These are phyloP conservation scores for Nicotiana rustica DNA, from an alignment of 305 asterid genomes.

Conservation along the genomic window DNA sequence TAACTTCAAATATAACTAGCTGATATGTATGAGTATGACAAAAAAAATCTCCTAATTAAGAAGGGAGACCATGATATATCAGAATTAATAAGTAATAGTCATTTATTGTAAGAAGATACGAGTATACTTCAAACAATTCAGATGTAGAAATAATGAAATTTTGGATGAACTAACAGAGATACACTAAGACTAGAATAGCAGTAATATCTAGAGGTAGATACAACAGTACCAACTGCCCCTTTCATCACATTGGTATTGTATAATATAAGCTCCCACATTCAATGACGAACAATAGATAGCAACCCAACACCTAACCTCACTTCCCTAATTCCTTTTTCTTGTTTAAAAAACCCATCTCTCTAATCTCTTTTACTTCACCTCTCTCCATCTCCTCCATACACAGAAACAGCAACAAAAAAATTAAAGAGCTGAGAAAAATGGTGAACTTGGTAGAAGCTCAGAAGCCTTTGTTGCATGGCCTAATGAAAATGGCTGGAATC, in stretches of 20 bases:
- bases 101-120: neutral
- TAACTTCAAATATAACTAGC: too few species aligned
- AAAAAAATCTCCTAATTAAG: too few species aligned
- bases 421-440: conserved; percentile 43
- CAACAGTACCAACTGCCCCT: conserved; percentile 22
- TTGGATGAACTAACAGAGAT: neutral
- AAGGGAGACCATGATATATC: too few species aligned
- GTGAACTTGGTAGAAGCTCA: conserved; percentile 83
- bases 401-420: neutral
- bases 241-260: conserved; percentile 3
- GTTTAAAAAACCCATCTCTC: conserved; percentile 35
- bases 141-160: neutral
- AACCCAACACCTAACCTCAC: conserved; percentile 49
- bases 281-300: conserved; percentile 43
- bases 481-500: conserved; percentile 83
- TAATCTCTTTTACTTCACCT: conserved; percentile 1
- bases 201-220: conserved; percentile 31
- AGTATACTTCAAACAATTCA: neutral
- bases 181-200: neutral
- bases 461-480: conserved; percentile 62
- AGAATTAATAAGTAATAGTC: too few species aligned
- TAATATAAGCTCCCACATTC: conserved; percentile 10
- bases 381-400: neutral
- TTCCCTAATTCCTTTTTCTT: neutral
- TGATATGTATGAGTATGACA: too few species aligned